phyloP scores from a whole-genome alignment of 805 yeast species.

The Ogataea pignaliae region DNA sequence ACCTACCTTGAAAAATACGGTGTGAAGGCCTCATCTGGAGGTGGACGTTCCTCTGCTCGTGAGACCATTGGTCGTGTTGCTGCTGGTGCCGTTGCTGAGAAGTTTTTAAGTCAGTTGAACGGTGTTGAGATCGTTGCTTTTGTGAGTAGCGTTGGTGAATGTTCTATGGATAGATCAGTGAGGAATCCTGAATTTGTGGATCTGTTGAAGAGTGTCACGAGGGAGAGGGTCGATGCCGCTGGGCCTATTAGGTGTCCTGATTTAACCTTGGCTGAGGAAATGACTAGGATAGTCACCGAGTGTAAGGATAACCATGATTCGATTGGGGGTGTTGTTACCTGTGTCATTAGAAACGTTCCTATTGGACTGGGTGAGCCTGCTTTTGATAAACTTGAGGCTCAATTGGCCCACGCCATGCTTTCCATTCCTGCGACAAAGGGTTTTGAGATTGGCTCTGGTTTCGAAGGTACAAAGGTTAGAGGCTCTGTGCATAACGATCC shows the following conservation, averaged over 20 bases:
- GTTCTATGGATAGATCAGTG: slow-evolving; percentile 73
- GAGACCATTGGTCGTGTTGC: slow-evolving; percentile 99
- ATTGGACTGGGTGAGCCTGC: slow-evolving; percentile 97
- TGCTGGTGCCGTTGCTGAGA: slow-evolving; percentile 98
- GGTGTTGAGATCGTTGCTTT: slow-evolving; percentile 94
- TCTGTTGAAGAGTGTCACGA: slow-evolving; percentile 68
- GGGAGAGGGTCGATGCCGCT: slow-evolving; percentile 80
- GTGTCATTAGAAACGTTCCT: slow-evolving; percentile 92
- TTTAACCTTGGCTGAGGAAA: slow-evolving; percentile 58
- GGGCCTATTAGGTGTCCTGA: slow-evolving; percentile 97
- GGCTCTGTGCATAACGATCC: slow-evolving; percentile 95
- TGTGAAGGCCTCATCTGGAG: slow-evolving; percentile 90
- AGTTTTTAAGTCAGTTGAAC: slow-evolving; percentile 69
- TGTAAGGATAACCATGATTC: slow-evolving; percentile 86
- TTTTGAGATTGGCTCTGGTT: slow-evolving; percentile 96
- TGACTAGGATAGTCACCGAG: slow-evolving; percentile 84
- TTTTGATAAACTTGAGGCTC: slow-evolving; percentile 93
- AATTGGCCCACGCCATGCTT: slow-evolving; percentile 95
- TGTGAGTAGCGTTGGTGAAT: slow-evolving; percentile 86
- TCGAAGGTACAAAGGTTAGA: slow-evolving; percentile 80
- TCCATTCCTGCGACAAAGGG: slow-evolving; percentile 98
- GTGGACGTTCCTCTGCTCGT: slow-evolving; percentile 95
- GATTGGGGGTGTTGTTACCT: slow-evolving; percentile 96
- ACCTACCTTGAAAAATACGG: slow-evolving; percentile 91
- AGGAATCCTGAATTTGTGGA: slow-evolving; percentile 59